Evolutionary conservation across 2,329 filamentous ascomycete species (phyloP).

Genomic region (Fusarium sp.): DNA sequence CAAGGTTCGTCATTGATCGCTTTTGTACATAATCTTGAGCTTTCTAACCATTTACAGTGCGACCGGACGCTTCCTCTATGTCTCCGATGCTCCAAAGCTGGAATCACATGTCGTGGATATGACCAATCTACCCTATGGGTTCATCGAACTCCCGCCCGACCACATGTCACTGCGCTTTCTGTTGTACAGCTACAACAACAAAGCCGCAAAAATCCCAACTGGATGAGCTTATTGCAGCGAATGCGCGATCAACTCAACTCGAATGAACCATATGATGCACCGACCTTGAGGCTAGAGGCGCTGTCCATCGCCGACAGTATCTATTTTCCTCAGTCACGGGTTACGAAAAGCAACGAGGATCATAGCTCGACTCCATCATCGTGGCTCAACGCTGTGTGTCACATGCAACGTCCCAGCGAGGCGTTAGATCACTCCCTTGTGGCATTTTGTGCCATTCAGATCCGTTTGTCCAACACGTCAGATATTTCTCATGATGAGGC

Average conservation of each 20-base stretch:
- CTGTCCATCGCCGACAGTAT: background rate
- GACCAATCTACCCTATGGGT: slow-evolving; percentile 9
- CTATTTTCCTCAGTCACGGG: background rate
- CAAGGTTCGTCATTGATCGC: background rate
- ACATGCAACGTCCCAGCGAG: background rate
- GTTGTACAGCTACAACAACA: background rate
- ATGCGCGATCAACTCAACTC: background rate
- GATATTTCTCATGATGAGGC: background rate
- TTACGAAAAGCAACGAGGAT: rapidly evolving
- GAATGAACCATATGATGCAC: rapidly evolving
- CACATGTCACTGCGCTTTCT: background rate
- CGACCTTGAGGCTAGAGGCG: background rate
- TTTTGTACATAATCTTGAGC: background rate
- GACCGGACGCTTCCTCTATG: background rate
- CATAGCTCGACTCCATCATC: background rate
- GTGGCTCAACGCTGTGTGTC: slow-evolving; percentile 1
- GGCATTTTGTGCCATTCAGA: slow-evolving; percentile 6
- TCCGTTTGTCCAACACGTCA: background rate
- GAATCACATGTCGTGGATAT: background rate
- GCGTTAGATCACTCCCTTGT: background rate
- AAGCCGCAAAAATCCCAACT: background rate
- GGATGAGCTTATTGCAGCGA: background rate
- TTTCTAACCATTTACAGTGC: background rate
- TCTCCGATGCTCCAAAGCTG: slow-evolving; percentile 1
- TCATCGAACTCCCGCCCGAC: background rate